phyloP scores from a whole-genome alignment of 352 stramenopile genomes.

The Phytophthora foliorum region DNA sequence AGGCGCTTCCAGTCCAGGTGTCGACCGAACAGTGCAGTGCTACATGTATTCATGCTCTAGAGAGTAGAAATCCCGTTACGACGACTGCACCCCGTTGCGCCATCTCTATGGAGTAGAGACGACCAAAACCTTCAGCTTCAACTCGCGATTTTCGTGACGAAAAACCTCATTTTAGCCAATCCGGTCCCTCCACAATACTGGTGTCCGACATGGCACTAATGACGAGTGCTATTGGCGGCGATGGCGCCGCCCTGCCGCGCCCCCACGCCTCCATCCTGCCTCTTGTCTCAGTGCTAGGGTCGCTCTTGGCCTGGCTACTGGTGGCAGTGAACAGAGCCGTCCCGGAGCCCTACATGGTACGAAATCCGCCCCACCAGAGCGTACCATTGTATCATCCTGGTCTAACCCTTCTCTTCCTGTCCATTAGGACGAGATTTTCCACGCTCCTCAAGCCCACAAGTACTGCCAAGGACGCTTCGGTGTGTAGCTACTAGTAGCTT shows the following conservation, averaged over 20 bases:
- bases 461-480: conserved; percentile 81
- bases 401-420: not conserved
- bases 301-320: conserved; percentile 41
- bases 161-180: conserved; percentile 10
- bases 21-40: too few relatives aligned
- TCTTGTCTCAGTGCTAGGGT: conserved; percentile 25
- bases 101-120: too few relatives aligned
- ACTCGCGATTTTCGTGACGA: too few relatives aligned
- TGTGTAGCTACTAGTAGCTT: conserved; percentile 27
- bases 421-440: conserved; percentile 87
- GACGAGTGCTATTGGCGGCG: not conserved
- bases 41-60: too few relatives aligned
- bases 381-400: not conserved
- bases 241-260: conserved; percentile 5
- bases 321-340: conserved; percentile 48
- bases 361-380: not conserved
- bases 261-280: conserved; percentile 6
- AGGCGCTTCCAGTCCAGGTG: too few relatives aligned
- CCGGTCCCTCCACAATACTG: not conserved
- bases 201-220: not conserved
- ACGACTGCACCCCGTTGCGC: too few relatives aligned
- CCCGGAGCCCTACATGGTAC: conserved; percentile 74
- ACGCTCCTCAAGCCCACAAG: conserved; percentile 82
- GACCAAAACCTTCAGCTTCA: too few relatives aligned
- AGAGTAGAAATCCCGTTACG: too few relatives aligned